Evolutionary conservation across 495 filamentous ascomycete species (phyloP), one percentile per base, ranked within the genome.

Genomic region (Usnea hakonensis): DNA sequence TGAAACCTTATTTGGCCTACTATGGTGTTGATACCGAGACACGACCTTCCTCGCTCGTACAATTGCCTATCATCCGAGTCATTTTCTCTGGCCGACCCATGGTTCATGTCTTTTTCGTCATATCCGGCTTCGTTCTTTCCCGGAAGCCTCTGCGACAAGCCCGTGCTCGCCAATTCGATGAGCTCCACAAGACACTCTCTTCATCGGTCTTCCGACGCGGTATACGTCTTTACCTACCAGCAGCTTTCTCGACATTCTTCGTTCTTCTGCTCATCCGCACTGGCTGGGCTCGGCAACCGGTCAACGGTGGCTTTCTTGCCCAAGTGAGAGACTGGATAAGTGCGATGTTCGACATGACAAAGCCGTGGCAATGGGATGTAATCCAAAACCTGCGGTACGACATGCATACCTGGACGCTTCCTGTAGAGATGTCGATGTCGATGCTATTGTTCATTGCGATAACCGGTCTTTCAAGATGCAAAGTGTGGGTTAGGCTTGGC

Each of bases 91-190:
- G 85, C 36, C 81, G 83, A 56, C 83, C 87, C 55, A 87, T 87
- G 85, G 86, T 90, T 13, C 80, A 84, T 68, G 82, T 88, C 53
- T 89, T 90, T 76, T 89, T 88, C 73, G 82, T 88, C 60, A 84
- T 90, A 48, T 87, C 85, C 8, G 86, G 87, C 64, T 87, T 85
- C 63, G 85, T 85, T 1, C 75, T 89, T 11, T 85, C 85, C 17
- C 81, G 83, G 64, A 86, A 87, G 63, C 83, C 87, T 0, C 69
- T 89, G 38, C 81, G 80, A 62, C 72, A 76, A n/a, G 80, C 85
- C 44, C 84, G 83, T 57, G 74, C 72, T 35, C 78, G 79, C 41
- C 74, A 81, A 40, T 82, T 11, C 73, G 79, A 79, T 32, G 72
- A 78, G 52, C 76, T 78, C 4, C 77, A 78, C 57, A 74, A 73